A percentile compares a stretch with the other conserved stretches of the same genome.
Evolutionary conservation across 805 yeast species (phyloP).

Genomic region (Myxozyma melibiosi): DNA sequence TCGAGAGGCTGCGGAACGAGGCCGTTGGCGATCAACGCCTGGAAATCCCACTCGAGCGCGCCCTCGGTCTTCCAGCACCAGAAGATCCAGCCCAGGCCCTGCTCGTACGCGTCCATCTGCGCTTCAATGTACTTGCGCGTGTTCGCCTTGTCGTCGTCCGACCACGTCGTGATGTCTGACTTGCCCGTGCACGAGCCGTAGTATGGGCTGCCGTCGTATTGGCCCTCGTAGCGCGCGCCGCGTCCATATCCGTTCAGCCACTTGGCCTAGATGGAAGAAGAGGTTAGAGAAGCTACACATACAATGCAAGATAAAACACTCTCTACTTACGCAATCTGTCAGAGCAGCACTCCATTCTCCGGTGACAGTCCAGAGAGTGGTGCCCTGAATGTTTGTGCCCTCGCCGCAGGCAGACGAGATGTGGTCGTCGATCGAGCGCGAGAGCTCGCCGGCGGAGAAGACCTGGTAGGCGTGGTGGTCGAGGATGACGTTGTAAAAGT

Average conservation of each 20-base stretch:
- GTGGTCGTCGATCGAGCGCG: slow-evolving; percentile 62
- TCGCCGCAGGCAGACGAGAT: slow-evolving; percentile 56
- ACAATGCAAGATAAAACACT: background rate
- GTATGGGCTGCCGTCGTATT: slow-evolving; percentile 43
- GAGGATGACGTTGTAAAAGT: slow-evolving; percentile 67
- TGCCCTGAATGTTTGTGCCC: slow-evolving; percentile 46
- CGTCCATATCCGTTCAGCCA: slow-evolving; percentile 87
- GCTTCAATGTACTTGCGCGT: slow-evolving; percentile 81
- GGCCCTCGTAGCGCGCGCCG: slow-evolving; percentile 80
- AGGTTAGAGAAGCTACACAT: too few relatives aligned
- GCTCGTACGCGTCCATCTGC: slow-evolving; percentile 81
- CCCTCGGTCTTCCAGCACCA: slow-evolving; percentile 92
- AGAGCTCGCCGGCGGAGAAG: slow-evolving; percentile 65
- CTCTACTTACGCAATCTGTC: slow-evolving; percentile 73
- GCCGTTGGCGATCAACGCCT: slow-evolving; percentile 56
- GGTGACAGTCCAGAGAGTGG: slow-evolving; percentile 61
- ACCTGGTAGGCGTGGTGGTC: slow-evolving; percentile 92
- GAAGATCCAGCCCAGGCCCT: slow-evolving; percentile 83
- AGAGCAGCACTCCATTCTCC: slow-evolving; percentile 95
- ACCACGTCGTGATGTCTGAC: slow-evolving; percentile 56
- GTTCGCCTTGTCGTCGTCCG: slow-evolving; percentile 55
- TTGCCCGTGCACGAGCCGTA: slow-evolving; percentile 64
- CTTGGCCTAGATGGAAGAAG: slow-evolving; percentile 45
- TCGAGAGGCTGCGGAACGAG: slow-evolving; percentile 79
- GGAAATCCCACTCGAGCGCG: slow-evolving; percentile 84